These are phyloP conservation scores for Geosiphon pyriformis DNA, from an alignment of 192 early-diverging fungal genomes.

Conservation along the genomic window DNA sequence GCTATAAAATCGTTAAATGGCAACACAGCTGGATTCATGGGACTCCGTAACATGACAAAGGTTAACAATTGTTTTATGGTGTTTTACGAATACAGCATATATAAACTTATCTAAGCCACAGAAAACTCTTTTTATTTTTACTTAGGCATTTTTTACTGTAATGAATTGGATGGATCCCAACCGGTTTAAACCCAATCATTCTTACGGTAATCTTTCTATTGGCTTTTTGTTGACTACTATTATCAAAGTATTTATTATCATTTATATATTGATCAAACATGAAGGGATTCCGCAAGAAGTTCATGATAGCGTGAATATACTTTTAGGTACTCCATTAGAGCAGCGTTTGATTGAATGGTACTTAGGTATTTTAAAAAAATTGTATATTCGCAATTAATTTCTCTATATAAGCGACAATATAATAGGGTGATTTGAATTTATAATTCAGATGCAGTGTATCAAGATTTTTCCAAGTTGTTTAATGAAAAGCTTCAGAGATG, in stretches of 20 bases:
- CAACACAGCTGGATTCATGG: neutral
- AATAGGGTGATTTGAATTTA: no score
- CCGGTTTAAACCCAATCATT: no score
- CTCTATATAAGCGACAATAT: no score
- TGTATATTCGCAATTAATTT: no score
- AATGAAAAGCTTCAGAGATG: constrained; percentile 11
- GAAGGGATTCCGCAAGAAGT: constrained; percentile 3
- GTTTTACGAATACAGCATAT: no score
- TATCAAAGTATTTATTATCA: no score
- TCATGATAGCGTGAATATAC: neutral
- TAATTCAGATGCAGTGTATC: neutral
- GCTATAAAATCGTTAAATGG: neutral
- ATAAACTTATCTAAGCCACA: neutral
- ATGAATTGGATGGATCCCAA: neutral
- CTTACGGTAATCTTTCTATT: no score
- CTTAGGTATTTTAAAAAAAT: constrained; percentile 5
- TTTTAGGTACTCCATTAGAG: constrained; percentile 4
- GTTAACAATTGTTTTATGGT: neutral
- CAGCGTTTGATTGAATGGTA: constrained; percentile 19
- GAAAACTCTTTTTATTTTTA: neutral
- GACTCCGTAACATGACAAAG: neutral
- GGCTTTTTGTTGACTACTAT: no score
- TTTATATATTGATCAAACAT: no score
- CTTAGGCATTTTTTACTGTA: neutral
- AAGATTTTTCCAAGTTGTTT: constrained; percentile 7